These are phyloP conservation scores for Aspergillus neotritici DNA, from an alignment of 2,329 filamentous ascomycete genomes.

Conservation along the genomic window DNA sequence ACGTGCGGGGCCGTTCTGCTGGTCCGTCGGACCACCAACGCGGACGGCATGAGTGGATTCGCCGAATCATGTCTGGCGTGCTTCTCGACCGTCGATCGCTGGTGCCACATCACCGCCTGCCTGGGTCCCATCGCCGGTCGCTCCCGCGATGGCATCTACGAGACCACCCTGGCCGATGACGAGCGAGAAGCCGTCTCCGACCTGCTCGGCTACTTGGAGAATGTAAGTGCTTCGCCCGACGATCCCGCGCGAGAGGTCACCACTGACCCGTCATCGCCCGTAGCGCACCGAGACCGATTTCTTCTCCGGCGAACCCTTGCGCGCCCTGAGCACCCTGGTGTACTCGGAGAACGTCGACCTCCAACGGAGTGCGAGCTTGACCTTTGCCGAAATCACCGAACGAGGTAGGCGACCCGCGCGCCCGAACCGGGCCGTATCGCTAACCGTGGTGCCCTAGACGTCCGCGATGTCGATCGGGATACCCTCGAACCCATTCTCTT, in stretches of 20 bases:
- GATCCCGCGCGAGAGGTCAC: conserved; percentile 4
- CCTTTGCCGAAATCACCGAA: conserved; percentile 98
- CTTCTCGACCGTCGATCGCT: conserved; percentile 38
- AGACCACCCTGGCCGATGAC: conserved; percentile 85
- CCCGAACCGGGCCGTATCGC: neutral
- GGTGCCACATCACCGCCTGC: conserved; percentile 41
- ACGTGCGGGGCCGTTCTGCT: conserved; percentile 20
- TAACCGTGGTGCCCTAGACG: conserved; percentile 57
- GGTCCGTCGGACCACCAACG: conserved; percentile 26
- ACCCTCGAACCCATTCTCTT: conserved; percentile 95
- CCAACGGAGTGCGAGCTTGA: conserved; percentile 93
- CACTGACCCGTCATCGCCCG: conserved; percentile 16
- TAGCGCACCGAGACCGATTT: conserved; percentile 96
- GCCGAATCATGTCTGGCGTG: conserved; percentile 38
- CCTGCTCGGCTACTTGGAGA: conserved; percentile 90
- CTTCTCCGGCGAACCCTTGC: conserved; percentile 91
- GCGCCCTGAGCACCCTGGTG: conserved; percentile 88
- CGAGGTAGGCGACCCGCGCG: conserved; percentile 57
- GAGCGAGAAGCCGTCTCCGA: conserved; percentile 96
- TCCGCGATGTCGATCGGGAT: conserved; percentile 88
- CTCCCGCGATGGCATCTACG: conserved; percentile 74
- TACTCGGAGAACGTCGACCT: conserved; percentile 99
- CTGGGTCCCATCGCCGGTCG: conserved; percentile 53
- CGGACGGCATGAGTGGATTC: conserved; percentile 34
- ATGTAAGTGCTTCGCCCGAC: conserved; percentile 57